Evolutionary conservation across 1,139 yeast species (phyloP), one percentile per base, ranked within the genome.

Genomic region (Blastobotrys apis): DNA sequence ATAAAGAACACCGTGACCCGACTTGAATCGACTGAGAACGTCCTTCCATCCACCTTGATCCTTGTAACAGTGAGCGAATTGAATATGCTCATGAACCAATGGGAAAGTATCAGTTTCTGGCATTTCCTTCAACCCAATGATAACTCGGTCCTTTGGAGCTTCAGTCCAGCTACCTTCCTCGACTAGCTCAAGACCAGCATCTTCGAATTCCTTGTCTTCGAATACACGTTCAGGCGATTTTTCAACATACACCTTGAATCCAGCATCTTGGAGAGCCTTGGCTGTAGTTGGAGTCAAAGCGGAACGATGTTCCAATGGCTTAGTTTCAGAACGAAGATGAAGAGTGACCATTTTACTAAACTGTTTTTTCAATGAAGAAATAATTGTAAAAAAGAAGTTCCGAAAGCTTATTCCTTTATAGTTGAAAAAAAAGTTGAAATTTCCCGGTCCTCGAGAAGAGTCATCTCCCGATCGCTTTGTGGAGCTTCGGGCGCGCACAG

Each of bases 61-160:
- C 73, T 92, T 94, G 72, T 90, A 94, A 71, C 98, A 94, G 69
- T 92, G 99, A 41, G 98, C 98, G 71, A 92, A 92, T 69, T 90
- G 97, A 53, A 92, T 86, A 68, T 94, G 98, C 66, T 90, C 95
- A 65, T 94, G 97, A 43, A 84, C 77, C 53, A 92, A 75, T 30
- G 98, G 98, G 77, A 90, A 92, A 29, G 80, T 73, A 57, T 90
- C 97, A 10, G 39, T 17, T 69, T 90, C 97, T 31, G 96, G 97
- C 63, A 92, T 75, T 68, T 92, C 98, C 71, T 92, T 92, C 69
- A 94, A 79, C 1, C 98, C 99, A 58, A 85, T 74, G 55, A 94
- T 85, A 50, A 90, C 79, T 64, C 97, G 78, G 56, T 90, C 95
- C 55, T 74, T 74, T 51, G 98, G 97, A 36, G 98, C 97, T 43